Evolutionary conservation across 345 rosid genomes (phyloP).

Genomic region (Acer campestre): DNA sequence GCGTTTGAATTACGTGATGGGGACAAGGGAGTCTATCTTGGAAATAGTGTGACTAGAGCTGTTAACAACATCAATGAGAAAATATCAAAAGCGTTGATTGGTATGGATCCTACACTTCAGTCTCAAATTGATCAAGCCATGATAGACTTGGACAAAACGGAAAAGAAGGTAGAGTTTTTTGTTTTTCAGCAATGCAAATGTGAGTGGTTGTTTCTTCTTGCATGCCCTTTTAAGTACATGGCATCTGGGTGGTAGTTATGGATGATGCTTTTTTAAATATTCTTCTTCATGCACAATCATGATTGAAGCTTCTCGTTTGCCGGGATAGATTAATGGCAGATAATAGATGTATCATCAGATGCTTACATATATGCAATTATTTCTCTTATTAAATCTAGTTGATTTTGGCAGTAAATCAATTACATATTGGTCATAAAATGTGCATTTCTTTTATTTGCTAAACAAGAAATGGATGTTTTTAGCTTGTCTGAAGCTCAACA

Average conservation of each 20-base stretch:
- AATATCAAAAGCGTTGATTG: conserved; percentile 81
- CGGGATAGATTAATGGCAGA: neutral
- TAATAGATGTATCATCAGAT: neutral
- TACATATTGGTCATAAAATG: neutral
- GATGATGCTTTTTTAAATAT: neutral
- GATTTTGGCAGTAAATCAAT: neutral
- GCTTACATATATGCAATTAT: neutral
- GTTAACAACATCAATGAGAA: conserved; percentile 88
- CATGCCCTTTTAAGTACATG: neutral
- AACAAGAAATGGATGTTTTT: neutral
- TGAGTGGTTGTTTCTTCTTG: neutral
- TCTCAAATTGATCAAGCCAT: conserved; percentile 94
- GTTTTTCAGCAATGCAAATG: neutral
- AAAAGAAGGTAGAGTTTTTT: conserved; percentile 66
- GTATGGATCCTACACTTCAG: conserved; percentile 96
- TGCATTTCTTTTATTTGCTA: neutral
- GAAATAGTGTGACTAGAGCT: conserved; percentile 89
- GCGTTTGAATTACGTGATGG: conserved; percentile 95
- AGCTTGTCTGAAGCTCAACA: neutral
- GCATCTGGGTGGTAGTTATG: neutral
- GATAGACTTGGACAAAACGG: conserved; percentile 95
- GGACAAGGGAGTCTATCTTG: conserved; percentile 87
- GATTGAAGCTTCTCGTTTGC: neutral
- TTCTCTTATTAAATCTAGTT: neutral
- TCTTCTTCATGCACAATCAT: neutral